Base-by-base conservation (phyloP, 345 rosid species). In the Acer campestre region DNA sequence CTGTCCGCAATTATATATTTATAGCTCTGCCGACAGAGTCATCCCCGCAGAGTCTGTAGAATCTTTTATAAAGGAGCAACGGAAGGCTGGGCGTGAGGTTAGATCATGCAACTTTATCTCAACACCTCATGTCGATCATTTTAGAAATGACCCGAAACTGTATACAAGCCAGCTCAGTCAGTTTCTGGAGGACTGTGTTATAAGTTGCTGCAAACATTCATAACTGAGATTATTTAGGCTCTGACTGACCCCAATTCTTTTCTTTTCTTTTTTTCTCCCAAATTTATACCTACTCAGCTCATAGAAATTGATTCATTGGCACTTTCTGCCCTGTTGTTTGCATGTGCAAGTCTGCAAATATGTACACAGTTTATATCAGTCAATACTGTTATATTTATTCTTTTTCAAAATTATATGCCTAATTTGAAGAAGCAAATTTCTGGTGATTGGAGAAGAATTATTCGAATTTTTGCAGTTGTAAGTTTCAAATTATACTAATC, bases 111-210 rank as follows among this genome's bases (percentile, higher is more conserved):
- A 97, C 88, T 97, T 97, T 83, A 88, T 94, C 74, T 89, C 94
- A 9, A 91, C 99, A 9, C 99, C 99, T 10, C 99, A 97, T 49
- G 98, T 97, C 0, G 99, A 97, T 84, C 99, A 97, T 84, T 97
- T 91, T 76, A 85, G 99, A 78, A 94, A 88, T 82, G 97, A 97
- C 82, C 99, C 99, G 1, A 83, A 91, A 75, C 88, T 85, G 6
- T 97, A 94, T 75, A 84, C 93, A 1, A 77, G 84, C 59, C 91
- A 94, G 86, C 98, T 97, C 56, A 89, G 81, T 85, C 89, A 86
- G 82, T 97, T 97, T 77, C 78, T 97, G 83, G 93, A 92, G 56
- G 93, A 92, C 77, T 88, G 74, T 62, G 95, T 90, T 82, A 89
- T 89, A 70, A 64, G 88, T 78, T 76, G 84, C 68, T 80, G 90